phyloP scores from a whole-genome alignment of 192 early-diverging fungal species.

The Gonapodya prolifera region DNA sequence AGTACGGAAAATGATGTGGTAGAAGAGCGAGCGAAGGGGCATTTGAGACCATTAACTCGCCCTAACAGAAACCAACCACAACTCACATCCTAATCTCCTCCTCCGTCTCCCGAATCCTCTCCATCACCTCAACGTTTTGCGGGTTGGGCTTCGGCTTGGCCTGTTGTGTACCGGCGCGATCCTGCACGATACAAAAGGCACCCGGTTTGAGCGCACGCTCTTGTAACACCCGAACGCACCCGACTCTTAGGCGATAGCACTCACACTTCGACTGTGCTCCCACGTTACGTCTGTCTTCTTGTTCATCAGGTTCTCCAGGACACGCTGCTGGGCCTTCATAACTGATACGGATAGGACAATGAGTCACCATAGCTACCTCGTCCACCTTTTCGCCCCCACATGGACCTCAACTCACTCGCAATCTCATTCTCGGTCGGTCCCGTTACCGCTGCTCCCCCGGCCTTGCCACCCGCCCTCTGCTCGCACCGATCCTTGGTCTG shows the following conservation, averaged over 20 bases:
- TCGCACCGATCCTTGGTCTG: not conserved
- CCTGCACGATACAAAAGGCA: not conserved
- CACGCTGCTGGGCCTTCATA: not conserved
- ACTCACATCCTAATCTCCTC: not conserved
- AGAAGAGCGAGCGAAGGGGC: too few relatives aligned
- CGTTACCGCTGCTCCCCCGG: not conserved
- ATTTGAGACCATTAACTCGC: too few relatives aligned
- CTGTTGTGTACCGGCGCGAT: not conserved
- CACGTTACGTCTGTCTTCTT: not conserved
- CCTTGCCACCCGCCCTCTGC: not conserved
- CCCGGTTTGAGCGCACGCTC: too few relatives aligned
- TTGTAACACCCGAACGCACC: too few relatives aligned
- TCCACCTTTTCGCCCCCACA: too few relatives aligned
- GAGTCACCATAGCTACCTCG: too few relatives aligned
- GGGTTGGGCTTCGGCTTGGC: not conserved
- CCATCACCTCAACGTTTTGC: not conserved
- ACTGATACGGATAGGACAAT: too few relatives aligned
- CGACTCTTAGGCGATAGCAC: too few relatives aligned
- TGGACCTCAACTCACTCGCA: too few relatives aligned
- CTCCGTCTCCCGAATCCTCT: not conserved
- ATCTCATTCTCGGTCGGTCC: too few relatives aligned
- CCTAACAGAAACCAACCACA: not conserved
- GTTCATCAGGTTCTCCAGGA: not conserved
- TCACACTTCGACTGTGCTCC: too few relatives aligned
- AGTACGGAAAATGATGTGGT: not conserved